Percentiles rank a stretch among this genome's conserved stretches.
Conservation (phyloP, 306 rosid species). For the Fragaria nilgerrensis region DNA sequence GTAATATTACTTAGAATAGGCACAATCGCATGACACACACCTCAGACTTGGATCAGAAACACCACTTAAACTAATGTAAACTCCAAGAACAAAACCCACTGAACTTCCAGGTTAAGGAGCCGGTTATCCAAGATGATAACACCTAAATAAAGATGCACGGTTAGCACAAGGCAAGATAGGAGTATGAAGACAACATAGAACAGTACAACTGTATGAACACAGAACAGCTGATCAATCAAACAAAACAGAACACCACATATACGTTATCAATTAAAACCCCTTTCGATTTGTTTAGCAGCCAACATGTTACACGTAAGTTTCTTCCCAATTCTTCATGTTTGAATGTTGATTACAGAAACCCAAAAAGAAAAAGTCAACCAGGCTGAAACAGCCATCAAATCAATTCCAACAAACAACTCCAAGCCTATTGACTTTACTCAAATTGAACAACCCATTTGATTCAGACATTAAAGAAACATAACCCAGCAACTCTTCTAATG, state of each 20-base stretch:
- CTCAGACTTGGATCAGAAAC: constrained; percentile 9
- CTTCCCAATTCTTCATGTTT: neutral
- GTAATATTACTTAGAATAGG: constrained; percentile 6
- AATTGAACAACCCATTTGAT: neutral
- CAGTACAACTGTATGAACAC: neutral
- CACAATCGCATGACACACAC: constrained; percentile 18
- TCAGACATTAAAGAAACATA: constrained; percentile 3
- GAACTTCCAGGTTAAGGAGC: constrained; percentile 6
- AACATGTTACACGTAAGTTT: neutral
- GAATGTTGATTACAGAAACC: constrained; percentile 1
- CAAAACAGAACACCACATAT: neutral
- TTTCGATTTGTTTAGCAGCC: neutral
- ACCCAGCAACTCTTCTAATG: neutral
- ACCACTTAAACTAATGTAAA: neutral
- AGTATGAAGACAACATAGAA: neutral
- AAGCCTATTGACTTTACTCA: neutral
- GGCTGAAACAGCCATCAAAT: neutral
- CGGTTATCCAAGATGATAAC: constrained; percentile 5
- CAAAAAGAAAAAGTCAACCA: constrained; percentile 28
- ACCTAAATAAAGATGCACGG: constrained; percentile 10
- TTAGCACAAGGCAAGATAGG: neutral
- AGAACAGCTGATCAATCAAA: constrained; percentile 1
- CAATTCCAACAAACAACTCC: neutral
- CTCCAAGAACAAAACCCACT: neutral
- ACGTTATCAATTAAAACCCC: neutral